Evolutionary conservation across 345 rosid genomes (phyloP).

Genomic region (Gossypium herbaceum): DNA sequence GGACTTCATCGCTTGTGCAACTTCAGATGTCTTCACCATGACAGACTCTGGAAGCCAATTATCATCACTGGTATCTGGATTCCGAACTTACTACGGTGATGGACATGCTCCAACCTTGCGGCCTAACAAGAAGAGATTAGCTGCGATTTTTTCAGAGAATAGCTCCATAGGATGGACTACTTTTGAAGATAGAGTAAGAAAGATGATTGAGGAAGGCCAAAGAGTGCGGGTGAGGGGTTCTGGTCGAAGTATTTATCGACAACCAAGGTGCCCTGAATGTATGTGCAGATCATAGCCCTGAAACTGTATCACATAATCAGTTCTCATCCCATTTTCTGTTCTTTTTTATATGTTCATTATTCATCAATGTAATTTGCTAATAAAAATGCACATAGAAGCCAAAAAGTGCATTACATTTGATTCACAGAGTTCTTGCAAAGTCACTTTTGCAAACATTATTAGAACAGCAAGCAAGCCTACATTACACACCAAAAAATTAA

Average conservation of each 20-base stretch:
- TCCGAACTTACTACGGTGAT: slow-evolving; percentile 72
- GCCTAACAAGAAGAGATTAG: slow-evolving; percentile 91
- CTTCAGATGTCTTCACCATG: slow-evolving; percentile 90
- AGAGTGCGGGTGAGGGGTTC: slow-evolving; percentile 47
- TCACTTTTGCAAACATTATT: background rate
- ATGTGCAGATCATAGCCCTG: slow-evolving; percentile 40
- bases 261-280: slow-evolving; percentile 80
- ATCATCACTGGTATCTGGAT: slow-evolving; percentile 85
- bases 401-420: background rate
- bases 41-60: slow-evolving; percentile 97
- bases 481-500: background rate
- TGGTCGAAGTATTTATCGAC: slow-evolving; percentile 83
- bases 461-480: background rate
- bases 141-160: slow-evolving; percentile 63
- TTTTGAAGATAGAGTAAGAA: slow-evolving; percentile 43
- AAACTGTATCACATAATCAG: too few species aligned
- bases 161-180: slow-evolving; percentile 44
- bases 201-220: slow-evolving; percentile 76
- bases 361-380: background rate
- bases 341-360: background rate
- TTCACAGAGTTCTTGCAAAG: background rate
- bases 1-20: slow-evolving; percentile 86
- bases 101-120: slow-evolving; percentile 70
- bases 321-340: background rate
- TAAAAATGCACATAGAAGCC: background rate